phyloP scores from a whole-genome alignment of 306 rosid species.

The Corylus americana region DNA sequence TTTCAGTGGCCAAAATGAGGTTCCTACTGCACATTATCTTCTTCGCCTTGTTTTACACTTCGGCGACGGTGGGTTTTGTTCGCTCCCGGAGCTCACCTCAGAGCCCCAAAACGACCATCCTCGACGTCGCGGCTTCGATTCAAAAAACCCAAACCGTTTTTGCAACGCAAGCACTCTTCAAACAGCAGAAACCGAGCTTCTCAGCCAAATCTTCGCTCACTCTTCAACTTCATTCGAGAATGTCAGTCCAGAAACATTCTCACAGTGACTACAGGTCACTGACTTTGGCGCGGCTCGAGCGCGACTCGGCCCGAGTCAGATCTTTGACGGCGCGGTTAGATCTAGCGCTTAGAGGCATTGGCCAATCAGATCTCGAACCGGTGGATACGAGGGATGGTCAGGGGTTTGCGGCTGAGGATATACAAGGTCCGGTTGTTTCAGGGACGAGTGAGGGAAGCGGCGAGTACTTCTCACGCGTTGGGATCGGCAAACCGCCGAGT shows the following conservation, averaged over 20 bases:
- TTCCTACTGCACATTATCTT: slow-evolving; percentile 23
- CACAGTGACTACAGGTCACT: slow-evolving; percentile 53
- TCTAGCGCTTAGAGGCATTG: slow-evolving; percentile 40
- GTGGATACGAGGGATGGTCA: background rate
- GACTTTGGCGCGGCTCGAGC: slow-evolving; percentile 55
- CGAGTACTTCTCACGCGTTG: slow-evolving; percentile 86
- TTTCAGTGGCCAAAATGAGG: slow-evolving; percentile 29
- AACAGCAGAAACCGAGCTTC: slow-evolving; percentile 7
- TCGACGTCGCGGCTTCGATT: slow-evolving; percentile 55
- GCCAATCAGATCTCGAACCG: slow-evolving; percentile 51
- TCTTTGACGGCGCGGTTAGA: slow-evolving; percentile 54
- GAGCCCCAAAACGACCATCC: slow-evolving; percentile 39
- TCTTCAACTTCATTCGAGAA: slow-evolving; percentile 53
- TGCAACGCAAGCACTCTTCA: slow-evolving; percentile 5
- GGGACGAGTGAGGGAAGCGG: slow-evolving; percentile 96
- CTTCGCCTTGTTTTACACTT: slow-evolving; percentile 15
- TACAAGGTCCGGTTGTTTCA: slow-evolving; percentile 59
- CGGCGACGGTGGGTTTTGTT: slow-evolving; percentile 20
- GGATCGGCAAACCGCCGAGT: slow-evolving; percentile 77
- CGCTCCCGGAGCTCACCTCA: slow-evolving; percentile 38
- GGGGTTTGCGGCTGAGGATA: slow-evolving; percentile 25
- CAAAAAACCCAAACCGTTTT: slow-evolving; percentile 25
- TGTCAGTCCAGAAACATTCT: slow-evolving; percentile 41
- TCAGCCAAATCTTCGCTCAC: slow-evolving; percentile 23
- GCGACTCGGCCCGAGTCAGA: slow-evolving; percentile 78